These are phyloP conservation scores for Penicillium sp. DNA, from an alignment of 2,329 filamentous ascomycete genomes.

Conservation along the genomic window DNA sequence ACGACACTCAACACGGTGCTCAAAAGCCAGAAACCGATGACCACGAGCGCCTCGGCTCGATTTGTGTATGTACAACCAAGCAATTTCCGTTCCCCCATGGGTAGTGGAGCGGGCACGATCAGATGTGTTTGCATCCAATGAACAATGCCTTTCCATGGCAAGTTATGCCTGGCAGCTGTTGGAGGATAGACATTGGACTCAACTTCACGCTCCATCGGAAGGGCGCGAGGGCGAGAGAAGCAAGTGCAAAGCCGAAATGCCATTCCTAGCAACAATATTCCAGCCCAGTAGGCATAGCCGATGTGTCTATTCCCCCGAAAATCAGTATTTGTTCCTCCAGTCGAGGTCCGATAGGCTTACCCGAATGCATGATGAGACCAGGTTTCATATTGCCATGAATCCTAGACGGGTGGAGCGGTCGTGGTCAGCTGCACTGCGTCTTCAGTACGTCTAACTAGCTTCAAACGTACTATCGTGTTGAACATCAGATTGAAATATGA, in stretches of 20 bases:
- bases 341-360: constrained; percentile 26
- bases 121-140: constrained; percentile 45
- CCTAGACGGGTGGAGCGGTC: constrained; percentile 17
- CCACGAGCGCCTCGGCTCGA: constrained; percentile 51
- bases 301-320: constrained; percentile 18
- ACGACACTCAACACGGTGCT: constrained; percentile 49
- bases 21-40: constrained; percentile 50
- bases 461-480: constrained; percentile 37
- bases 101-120: constrained; percentile 50
- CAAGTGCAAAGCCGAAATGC: constrained; percentile 32
- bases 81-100: constrained; percentile 45
- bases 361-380: constrained; percentile 44
- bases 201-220: not conserved
- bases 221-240: constrained; percentile 18
- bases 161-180: not conserved
- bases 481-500: constrained; percentile 35
- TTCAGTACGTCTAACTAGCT: not conserved
- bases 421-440: not conserved
- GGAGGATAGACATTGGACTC: constrained; percentile 4
- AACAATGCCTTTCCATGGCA: constrained; percentile 14
- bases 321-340: not conserved
- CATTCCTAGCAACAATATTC: constrained; percentile 41
- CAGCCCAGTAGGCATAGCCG: constrained; percentile 47
- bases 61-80: constrained; percentile 54
- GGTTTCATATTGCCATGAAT: constrained; percentile 37